phyloP scores from a whole-genome alignment of 805 yeast genomes.

The Suhomyces pyralidae region DNA sequence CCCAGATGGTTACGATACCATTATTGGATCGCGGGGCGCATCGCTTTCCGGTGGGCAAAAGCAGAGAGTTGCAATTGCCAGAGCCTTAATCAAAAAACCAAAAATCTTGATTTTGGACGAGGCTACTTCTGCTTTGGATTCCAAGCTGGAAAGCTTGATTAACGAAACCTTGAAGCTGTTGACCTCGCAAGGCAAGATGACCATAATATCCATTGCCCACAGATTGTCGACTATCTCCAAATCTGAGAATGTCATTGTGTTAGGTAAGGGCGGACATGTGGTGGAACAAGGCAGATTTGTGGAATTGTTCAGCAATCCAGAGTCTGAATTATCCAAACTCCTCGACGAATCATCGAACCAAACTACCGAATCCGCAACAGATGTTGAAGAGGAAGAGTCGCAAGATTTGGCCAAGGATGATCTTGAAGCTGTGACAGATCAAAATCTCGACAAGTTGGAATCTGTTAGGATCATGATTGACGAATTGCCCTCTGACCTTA shows the following conservation, averaged over 20 bases:
- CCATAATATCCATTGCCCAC: conserved; percentile 45
- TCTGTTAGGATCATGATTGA: conserved; percentile 31
- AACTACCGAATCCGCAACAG: neutral
- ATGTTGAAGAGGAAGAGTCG: conserved; percentile 9
- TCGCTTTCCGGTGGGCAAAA: conserved; percentile 73
- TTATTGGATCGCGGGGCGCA: conserved; percentile 55
- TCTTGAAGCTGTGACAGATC: conserved; percentile 10
- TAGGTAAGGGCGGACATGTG: conserved; percentile 41
- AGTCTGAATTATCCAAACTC: conserved; percentile 40
- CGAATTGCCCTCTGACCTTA: conserved; percentile 34
- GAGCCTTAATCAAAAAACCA: conserved; percentile 69
- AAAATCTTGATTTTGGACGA: conserved; percentile 63
- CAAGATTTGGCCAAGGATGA: conserved; percentile 23
- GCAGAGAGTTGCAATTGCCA: conserved; percentile 72
- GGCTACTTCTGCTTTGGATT: conserved; percentile 63
- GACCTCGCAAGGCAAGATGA: conserved; percentile 37
- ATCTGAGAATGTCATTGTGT: conserved; percentile 41
- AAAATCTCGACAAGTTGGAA: conserved; percentile 23
- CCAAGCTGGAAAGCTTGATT: conserved; percentile 45
- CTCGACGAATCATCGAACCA: conserved; percentile 33
- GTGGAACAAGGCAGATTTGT: conserved; percentile 41
- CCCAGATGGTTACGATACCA: conserved; percentile 60
- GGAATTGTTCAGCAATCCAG: conserved; percentile 38
- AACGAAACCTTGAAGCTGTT: conserved; percentile 40
- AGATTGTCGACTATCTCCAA: conserved; percentile 44